Percentiles rank a stretch among this genome's conserved stretches.
phyloP scores from a whole-genome alignment of 1,284 basidiomycete species.

The Schizophyllum commune region DNA sequence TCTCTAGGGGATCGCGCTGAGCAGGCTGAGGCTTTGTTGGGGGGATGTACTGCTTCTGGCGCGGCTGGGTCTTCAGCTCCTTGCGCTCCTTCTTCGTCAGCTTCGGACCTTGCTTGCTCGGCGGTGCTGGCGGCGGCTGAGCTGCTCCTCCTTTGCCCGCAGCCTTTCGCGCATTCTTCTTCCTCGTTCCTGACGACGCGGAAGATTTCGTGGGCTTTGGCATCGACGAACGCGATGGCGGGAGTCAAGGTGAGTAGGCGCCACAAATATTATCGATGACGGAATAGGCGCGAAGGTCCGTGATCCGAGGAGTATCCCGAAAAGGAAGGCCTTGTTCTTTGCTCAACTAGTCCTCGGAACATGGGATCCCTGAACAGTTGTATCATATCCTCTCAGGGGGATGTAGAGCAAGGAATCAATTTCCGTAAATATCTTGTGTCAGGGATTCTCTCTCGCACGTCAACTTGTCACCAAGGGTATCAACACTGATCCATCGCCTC shows the following conservation, averaged over 20 bases:
- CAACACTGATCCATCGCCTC: too few relatives aligned
- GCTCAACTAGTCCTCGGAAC: too few relatives aligned
- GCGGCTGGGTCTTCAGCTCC: slow-evolving; percentile 26
- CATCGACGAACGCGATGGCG: not conserved
- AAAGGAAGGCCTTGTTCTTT: not conserved
- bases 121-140: slow-evolving; percentile 32
- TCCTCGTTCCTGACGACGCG: slow-evolving; percentile 73
- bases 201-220: slow-evolving; percentile 55
- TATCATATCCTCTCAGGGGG: too few relatives aligned
- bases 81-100: slow-evolving; percentile 50
- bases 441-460: too few relatives aligned
- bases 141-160: slow-evolving; percentile 21
- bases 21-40: slow-evolving; percentile 82
- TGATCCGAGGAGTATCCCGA: not conserved
- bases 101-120: slow-evolving; percentile 40
- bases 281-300: not conserved
- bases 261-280: not conserved
- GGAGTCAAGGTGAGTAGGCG: not conserved
- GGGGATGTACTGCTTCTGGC: slow-evolving; percentile 76
- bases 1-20: slow-evolving; percentile 87
- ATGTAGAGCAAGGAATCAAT: too few relatives aligned
- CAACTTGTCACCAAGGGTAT: too few relatives aligned
- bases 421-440: too few relatives aligned
- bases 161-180: slow-evolving; percentile 74
- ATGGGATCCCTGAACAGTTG: too few relatives aligned